Conservation (phyloP, 441 rosid species). For the Omphalea diandra region DNA sequence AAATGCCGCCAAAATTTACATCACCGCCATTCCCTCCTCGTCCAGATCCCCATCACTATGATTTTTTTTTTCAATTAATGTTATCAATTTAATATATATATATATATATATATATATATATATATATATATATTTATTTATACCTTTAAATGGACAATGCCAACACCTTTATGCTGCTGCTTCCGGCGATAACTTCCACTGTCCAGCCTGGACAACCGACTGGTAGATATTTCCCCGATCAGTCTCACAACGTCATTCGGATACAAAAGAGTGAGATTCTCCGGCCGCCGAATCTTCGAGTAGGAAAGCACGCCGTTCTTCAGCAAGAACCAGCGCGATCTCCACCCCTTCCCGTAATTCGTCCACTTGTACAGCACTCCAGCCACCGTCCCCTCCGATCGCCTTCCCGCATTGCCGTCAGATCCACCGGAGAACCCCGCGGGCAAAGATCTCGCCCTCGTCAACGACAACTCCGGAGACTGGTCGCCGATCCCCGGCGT, state of each 20-base stretch:
- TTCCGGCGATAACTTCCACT: constrained; percentile 61
- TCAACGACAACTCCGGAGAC: constrained; percentile 56
- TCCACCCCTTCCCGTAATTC: constrained; percentile 98
- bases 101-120: too few species aligned
- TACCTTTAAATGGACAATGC: constrained; percentile 95
- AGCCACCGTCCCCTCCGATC: constrained; percentile 69
- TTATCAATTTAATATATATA: too few species aligned
- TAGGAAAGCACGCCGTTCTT: constrained; percentile 79
- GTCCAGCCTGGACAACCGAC: constrained; percentile 54
- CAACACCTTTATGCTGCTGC: constrained; percentile 64
- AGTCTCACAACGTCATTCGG: constrained; percentile 63
- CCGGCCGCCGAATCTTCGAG: constrained; percentile 76
- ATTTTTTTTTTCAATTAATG: too few species aligned
- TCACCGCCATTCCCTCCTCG: not conserved
- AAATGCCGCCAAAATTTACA: constrained; percentile 29
- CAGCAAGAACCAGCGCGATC: constrained; percentile 92
- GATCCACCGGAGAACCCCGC: constrained; percentile 46
- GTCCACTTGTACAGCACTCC: constrained; percentile 96
- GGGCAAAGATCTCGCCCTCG: constrained; percentile 69
- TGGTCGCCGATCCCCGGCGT: constrained; percentile 51
- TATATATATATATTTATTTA: not conserved
- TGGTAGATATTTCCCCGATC: constrained; percentile 72
- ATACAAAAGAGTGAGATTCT: constrained; percentile 46
- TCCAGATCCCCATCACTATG: too few species aligned
- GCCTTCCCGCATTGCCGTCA: constrained; percentile 40